Conservation (phyloP, 2,329 filamentous ascomycete genomes). For the Helicocarpus griseus region DNA sequence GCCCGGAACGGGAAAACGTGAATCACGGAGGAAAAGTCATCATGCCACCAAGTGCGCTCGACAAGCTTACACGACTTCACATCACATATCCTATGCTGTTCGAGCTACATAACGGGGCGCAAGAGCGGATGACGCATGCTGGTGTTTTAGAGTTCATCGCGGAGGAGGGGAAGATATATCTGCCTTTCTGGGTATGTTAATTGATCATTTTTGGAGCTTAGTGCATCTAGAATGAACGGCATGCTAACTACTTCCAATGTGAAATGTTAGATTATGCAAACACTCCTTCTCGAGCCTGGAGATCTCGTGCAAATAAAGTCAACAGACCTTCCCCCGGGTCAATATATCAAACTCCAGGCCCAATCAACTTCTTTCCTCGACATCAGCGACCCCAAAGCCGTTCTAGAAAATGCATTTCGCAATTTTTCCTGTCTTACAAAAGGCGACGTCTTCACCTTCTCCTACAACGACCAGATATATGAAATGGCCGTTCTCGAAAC, state of each 20-base stretch:
- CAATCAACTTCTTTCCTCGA: constrained; percentile 91
- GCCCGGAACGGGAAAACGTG: constrained; percentile 75
- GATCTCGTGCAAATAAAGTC: constrained; percentile 93
- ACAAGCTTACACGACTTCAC: constrained; percentile 91
- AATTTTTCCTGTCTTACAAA: constrained; percentile 91
- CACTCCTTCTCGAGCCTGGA: constrained; percentile 76
- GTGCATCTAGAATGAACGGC: neutral
- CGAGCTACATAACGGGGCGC: constrained; percentile 83
- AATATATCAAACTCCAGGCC: constrained; percentile 91
- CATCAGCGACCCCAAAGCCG: constrained; percentile 93
- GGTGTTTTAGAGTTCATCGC: constrained; percentile 96
- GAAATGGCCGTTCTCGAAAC: constrained; percentile 89
- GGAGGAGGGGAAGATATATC: constrained; percentile 90
- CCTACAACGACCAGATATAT: constrained; percentile 91
- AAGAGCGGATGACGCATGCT: constrained; percentile 72
- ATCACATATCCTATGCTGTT: constrained; percentile 97
- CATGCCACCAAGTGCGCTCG: constrained; percentile 87
- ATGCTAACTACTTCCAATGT: neutral
- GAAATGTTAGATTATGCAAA: constrained; percentile 75
- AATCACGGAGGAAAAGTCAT: constrained; percentile 98
- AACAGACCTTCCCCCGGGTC: constrained; percentile 80
- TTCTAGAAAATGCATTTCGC: constrained; percentile 90
- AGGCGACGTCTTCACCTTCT: constrained; percentile 90
- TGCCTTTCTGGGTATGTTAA: constrained; percentile 76
- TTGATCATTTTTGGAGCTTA: neutral